phyloP scores from a whole-genome alignment of 2,329 filamentous ascomycete genomes.

The Neoarthrinium moseri region DNA sequence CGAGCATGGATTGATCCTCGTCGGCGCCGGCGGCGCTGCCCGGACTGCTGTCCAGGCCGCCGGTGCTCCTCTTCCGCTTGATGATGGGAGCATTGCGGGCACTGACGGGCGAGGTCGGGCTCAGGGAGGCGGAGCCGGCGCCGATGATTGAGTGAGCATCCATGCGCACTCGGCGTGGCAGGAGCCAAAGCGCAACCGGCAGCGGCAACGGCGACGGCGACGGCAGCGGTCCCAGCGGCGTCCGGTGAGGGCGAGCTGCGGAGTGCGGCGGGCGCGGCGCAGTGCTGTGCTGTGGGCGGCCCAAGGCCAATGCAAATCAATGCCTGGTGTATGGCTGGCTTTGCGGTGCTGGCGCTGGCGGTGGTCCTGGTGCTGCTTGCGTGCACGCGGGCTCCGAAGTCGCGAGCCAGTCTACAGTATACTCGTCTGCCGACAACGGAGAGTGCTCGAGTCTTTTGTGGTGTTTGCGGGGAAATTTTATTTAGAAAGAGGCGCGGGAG shows the following conservation, averaged over 20 bases:
- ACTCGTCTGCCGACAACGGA: constrained; percentile 12
- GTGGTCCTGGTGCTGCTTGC: not conserved
- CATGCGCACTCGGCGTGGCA: constrained; percentile 35
- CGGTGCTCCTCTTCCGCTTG: constrained; percentile 61
- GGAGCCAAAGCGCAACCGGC: constrained; percentile 19
- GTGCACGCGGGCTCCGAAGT: constrained; percentile 12
- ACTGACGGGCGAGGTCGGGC: constrained; percentile 56
- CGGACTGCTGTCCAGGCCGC: constrained; percentile 58
- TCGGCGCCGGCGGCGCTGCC: constrained; percentile 50
- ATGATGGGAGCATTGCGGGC: constrained; percentile 44
- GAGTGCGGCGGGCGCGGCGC: too few relatives aligned
- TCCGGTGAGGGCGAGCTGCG: too few relatives aligned
- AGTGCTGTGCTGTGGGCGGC: too few relatives aligned
- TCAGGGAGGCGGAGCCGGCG: constrained; percentile 47
- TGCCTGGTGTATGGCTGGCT: not conserved
- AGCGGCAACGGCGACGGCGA: constrained; percentile 16
- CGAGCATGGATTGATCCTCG: constrained; percentile 55
- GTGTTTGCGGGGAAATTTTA: constrained; percentile 9
- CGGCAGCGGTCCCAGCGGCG: too few relatives aligned
- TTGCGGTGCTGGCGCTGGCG: not conserved
- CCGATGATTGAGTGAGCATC: constrained; percentile 45
- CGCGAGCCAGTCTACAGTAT: constrained; percentile 9
- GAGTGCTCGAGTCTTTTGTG: constrained; percentile 5
- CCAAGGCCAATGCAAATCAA: not conserved
- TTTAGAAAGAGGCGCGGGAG: constrained; percentile 3